A percentile compares a stretch with the other conserved stretches of the same genome.
These are phyloP conservation scores for Trichoderma parareesei DNA, from an alignment of 495 filamentous ascomycete genomes.

Conservation along the genomic window DNA sequence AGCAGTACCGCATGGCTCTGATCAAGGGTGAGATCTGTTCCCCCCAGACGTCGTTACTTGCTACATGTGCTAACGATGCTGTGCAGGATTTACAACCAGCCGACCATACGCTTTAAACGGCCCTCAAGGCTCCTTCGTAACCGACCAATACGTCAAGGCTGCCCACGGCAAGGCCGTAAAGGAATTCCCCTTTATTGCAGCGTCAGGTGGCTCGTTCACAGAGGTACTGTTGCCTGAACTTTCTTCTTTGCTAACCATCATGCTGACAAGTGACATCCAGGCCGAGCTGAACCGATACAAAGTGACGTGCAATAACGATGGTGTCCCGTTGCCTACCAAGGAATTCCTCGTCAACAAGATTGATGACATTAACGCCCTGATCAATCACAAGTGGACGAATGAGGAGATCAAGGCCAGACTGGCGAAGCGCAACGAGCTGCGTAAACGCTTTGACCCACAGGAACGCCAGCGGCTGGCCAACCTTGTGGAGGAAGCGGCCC, in stretches of 20 bases:
- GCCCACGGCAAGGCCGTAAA: constrained; percentile 69
- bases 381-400: constrained; percentile 71
- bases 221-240: constrained; percentile 44
- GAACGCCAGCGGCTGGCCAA: constrained; percentile 55
- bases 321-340: constrained; percentile 59
- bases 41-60: not conserved
- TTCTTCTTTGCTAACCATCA: not conserved
- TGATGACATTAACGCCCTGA: constrained; percentile 69
- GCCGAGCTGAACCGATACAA: constrained; percentile 78
- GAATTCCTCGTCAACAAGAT: constrained; percentile 60
- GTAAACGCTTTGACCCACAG: constrained; percentile 49
- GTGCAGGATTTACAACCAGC: constrained; percentile 63
- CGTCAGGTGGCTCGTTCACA: constrained; percentile 66
- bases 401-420: constrained; percentile 73
- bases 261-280: constrained; percentile 33
- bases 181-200: constrained; percentile 74
- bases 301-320: constrained; percentile 61
- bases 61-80: constrained; percentile 26
- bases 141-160: constrained; percentile 65
- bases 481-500: constrained; percentile 56
- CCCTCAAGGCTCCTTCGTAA: constrained; percentile 62
- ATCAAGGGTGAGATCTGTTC: constrained; percentile 92
- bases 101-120: constrained; percentile 72
- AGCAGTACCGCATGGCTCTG: constrained; percentile 74
- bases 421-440: constrained; percentile 53